A percentile compares a stretch with the other conserved stretches of the same genome.
Evolutionary conservation across 2,329 filamentous ascomycete species (phyloP).

Genomic region (Exophiala lecanii-corni): DNA sequence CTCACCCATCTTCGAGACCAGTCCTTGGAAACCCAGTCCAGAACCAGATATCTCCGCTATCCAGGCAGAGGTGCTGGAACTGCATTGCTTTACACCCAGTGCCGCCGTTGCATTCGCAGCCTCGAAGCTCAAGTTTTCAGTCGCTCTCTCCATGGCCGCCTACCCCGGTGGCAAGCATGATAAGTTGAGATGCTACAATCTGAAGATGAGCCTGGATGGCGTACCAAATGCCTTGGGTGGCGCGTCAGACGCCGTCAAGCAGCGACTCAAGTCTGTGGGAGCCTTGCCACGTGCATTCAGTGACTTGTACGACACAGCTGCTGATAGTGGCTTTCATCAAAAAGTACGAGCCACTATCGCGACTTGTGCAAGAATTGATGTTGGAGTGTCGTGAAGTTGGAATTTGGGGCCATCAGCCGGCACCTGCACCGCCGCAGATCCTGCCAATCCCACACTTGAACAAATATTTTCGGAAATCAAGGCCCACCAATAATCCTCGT

Average conservation of each 20-base stretch:
- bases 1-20: conserved; percentile 2
- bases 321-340: conserved; percentile 20
- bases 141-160: conserved; percentile 17
- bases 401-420: not conserved
- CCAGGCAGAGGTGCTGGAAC: conserved; percentile 19
- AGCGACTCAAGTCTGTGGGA: conserved; percentile 18
- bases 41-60: conserved; percentile 17
- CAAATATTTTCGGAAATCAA: too few species aligned
- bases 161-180: conserved; percentile 20
- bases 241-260: conserved; percentile 19
- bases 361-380: conserved; percentile 19
- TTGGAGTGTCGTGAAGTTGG: conserved; percentile 18
- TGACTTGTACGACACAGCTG: conserved; percentile 19
- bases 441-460: too few species aligned
- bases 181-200: conserved; percentile 23
- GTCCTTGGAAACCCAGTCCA: conserved; percentile 4
- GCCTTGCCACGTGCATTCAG: conserved; percentile 14
- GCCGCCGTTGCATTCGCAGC: conserved; percentile 18
- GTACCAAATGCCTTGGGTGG: conserved; percentile 15
- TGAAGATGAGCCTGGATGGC: conserved; percentile 19
- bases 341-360: conserved; percentile 19
- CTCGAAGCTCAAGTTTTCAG: conserved; percentile 22
- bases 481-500: too few species aligned
- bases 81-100: conserved; percentile 20
- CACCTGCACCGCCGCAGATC: too few species aligned